A percentile compares a stretch with the other conserved stretches of the same genome.
Evolutionary conservation across 202 grass and related monocot genomes (phyloP).

Genomic region (Panicum hallii): DNA sequence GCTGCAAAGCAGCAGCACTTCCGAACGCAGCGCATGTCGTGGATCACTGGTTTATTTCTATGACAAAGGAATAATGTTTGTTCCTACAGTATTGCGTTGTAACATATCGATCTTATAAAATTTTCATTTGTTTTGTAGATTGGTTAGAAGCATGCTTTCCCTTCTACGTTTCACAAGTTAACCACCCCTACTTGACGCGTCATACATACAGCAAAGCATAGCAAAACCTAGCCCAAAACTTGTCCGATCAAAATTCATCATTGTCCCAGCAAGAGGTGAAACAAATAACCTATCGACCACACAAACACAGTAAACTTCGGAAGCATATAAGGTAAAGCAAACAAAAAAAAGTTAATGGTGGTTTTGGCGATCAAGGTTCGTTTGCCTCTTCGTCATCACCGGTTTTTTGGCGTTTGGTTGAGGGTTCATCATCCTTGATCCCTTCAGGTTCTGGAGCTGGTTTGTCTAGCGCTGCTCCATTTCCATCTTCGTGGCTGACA

Average conservation of each 20-base stretch:
- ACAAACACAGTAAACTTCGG: conserved; percentile 4
- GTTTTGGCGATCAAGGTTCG: conserved; percentile 50
- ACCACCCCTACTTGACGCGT: background rate
- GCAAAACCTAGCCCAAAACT: background rate
- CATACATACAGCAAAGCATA: background rate
- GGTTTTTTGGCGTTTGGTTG: conserved; percentile 71
- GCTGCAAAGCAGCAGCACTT: no score
- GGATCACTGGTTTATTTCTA: background rate
- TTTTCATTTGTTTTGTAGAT: background rate
- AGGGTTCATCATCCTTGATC: conserved; percentile 42
- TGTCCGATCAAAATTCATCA: conserved; percentile 35
- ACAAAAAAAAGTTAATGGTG: background rate
- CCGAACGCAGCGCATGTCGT: no score
- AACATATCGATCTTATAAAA: background rate
- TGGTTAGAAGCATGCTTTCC: background rate
- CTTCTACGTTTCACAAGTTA: background rate
- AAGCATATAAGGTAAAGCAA: conserved; percentile 7
- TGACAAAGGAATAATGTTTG: background rate
- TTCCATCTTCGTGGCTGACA: conserved; percentile 40
- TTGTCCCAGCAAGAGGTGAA: background rate
- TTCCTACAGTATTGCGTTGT: no score
- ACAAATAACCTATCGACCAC: conserved; percentile 2
- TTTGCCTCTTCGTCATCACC: conserved; percentile 25
- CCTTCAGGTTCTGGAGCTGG: conserved; percentile 32
- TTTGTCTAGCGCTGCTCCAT: conserved; percentile 26